Conservation (phyloP, 768 basidiomycete species). For the Termitomyces sp. region DNA sequence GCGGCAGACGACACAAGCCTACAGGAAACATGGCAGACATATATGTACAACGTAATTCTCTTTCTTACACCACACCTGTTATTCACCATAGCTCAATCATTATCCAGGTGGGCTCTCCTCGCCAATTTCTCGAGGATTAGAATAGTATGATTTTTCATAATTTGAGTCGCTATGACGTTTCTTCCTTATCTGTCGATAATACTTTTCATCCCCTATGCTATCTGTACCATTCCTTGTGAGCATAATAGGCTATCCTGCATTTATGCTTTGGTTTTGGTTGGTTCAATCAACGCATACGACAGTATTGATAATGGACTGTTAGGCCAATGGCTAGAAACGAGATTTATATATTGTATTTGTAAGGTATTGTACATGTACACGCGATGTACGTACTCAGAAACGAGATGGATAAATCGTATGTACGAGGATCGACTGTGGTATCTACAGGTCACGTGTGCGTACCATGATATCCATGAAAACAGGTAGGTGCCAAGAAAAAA, state of each 20-base stretch:
- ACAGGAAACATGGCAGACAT: constrained; percentile 68
- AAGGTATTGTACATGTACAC: too few relatives aligned
- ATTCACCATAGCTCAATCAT: not conserved
- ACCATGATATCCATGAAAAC: too few relatives aligned
- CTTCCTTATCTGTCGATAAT: not conserved
- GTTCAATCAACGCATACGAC: not conserved
- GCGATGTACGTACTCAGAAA: too few relatives aligned
- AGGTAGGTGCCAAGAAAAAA: too few relatives aligned
- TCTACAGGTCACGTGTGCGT: too few relatives aligned
- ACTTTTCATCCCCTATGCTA: not conserved
- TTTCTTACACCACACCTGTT: not conserved
- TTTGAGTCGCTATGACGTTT: not conserved
- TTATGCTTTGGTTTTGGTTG: not conserved
- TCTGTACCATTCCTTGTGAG: not conserved
- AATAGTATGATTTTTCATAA: not conserved
- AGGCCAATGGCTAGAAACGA: too few relatives aligned
- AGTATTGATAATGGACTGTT: too few relatives aligned
- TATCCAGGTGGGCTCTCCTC: constrained; percentile 9
- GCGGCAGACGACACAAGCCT: constrained; percentile 49
- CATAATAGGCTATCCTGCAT: not conserved
- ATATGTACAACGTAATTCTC: constrained; percentile 48
- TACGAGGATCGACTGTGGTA: too few relatives aligned
- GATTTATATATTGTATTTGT: too few relatives aligned
- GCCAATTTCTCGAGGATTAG: constrained; percentile 11
- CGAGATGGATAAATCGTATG: too few relatives aligned